phyloP scores from a whole-genome alignment of 768 basidiomycete species.

The Lactifluus pinguis region DNA sequence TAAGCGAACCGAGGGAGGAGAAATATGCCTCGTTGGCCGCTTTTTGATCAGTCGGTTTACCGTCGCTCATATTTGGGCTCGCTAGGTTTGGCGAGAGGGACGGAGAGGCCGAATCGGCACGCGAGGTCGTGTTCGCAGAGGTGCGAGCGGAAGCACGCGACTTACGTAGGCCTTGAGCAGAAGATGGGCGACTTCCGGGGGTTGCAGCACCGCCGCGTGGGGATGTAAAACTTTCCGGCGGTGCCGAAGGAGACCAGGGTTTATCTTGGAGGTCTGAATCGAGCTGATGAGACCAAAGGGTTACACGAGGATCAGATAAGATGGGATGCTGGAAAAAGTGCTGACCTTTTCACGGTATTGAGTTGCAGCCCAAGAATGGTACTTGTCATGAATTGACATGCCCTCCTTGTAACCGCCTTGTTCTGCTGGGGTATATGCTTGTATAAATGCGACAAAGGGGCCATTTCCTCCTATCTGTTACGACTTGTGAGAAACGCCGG shows the following conservation, averaged over 20 bases:
- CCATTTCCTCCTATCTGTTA: constrained; percentile 79
- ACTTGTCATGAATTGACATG: constrained; percentile 62
- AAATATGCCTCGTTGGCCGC: constrained; percentile 84
- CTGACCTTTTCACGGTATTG: constrained; percentile 91
- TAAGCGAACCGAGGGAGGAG: constrained; percentile 70
- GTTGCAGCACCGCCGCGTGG: constrained; percentile 30
- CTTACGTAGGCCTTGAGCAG: constrained; percentile 81
- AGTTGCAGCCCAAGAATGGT: constrained; percentile 88
- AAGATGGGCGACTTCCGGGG: constrained; percentile 50
- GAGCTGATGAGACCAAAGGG: constrained; percentile 40
- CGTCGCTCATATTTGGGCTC: constrained; percentile 36
- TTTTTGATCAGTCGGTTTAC: constrained; percentile 46
- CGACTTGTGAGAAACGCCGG: constrained; percentile 2
- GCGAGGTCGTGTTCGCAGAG: constrained; percentile 35
- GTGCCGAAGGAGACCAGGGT: constrained; percentile 69
- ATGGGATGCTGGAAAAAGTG: neutral
- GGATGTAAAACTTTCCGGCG: constrained; percentile 40
- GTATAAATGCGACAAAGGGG: constrained; percentile 71
- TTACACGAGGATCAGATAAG: neutral
- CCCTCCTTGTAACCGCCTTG: constrained; percentile 61
- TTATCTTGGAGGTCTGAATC: constrained; percentile 66
- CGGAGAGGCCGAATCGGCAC: constrained; percentile 50
- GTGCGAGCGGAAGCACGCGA: constrained; percentile 64
- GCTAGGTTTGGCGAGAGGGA: constrained; percentile 33
- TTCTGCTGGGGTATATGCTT: constrained; percentile 53